Base-by-base conservation (phyloP, 2,329 filamentous ascomycete species). In the Claviceps arundinis region DNA sequence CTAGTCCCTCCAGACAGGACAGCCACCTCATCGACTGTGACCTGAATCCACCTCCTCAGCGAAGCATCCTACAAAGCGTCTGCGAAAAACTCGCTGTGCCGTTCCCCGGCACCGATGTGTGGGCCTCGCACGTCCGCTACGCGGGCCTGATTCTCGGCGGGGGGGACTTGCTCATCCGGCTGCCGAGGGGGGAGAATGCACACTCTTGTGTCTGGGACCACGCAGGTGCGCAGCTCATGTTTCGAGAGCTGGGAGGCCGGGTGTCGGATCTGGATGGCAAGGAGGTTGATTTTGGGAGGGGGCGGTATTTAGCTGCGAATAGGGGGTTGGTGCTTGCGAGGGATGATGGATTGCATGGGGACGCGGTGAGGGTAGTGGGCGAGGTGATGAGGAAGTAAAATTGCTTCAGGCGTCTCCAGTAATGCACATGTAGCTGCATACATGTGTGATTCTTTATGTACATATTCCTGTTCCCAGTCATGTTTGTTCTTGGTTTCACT, bases 151-250 rank as follows among this genome's bases (percentile, higher is more conserved):
- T 69, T 38, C 47, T 70, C 16, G 68, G 68, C 45, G 65, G 65
- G 17, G 67, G 62, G 8, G 63, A 69, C 54, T 53, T 67, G 30
- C 62, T 66, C 48, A 52, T 70, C 24, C 61, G 68, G 5, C 56
- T 68, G 13, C 66, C 63, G 11, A 50, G 57, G 16, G 52, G 51
- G 1, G 43, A 43, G 16, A 50, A 48, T 6, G 53, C 57, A 17
- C 56, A 54, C 38, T 64, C 65, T 52, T 66, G 61, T 49, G 59
- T 69, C 40, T 71, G 77, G 77, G 77, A 81, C 55, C 77, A 81
- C 55, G 77, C 77, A 0, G 77, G 77, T 5, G 76, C 76, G 1
- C 78, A 80, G 70, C 64, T 81, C 52, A 65, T 80, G 34, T 74
- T 78, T 52, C 72, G 75, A 52, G 77, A 81, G 62, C 65, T 73